Evolutionary conservation across 2,329 filamentous ascomycete genomes (phyloP).

Genomic region (Scytalidium lignicola): DNA sequence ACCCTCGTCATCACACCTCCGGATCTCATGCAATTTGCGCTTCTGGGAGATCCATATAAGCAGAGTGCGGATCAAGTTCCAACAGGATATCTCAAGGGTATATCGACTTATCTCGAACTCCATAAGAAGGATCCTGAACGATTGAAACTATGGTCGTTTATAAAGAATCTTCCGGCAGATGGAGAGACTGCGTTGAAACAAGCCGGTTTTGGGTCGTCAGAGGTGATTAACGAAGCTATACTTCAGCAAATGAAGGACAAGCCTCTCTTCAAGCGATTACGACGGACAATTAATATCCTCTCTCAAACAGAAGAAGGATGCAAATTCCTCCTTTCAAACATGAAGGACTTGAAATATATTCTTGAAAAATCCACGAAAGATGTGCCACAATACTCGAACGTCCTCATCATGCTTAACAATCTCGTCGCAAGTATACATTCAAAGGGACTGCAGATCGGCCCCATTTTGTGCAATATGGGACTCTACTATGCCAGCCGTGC

Average conservation of each 20-base stretch:
- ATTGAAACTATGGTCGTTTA: not conserved
- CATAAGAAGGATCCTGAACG: not conserved
- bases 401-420: slow-evolving; percentile 7
- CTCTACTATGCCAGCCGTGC: slow-evolving; percentile 12
- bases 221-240: not conserved
- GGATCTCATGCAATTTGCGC: slow-evolving; percentile 17
- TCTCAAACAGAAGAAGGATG: slow-evolving; percentile 13
- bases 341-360: not conserved
- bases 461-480: slow-evolving; percentile 8
- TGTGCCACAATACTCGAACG: not conserved
- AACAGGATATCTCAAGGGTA: not conserved
- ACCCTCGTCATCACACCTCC: slow-evolving; percentile 6
- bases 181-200: not conserved
- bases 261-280: not conserved
- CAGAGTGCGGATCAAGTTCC: not conserved
- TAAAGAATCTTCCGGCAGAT: not conserved
- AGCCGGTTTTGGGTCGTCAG: not conserved
- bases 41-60: slow-evolving; percentile 14
- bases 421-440: slow-evolving; percentile 10
- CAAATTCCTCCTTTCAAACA: slow-evolving; percentile 4
- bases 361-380: not conserved
- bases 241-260: not conserved
- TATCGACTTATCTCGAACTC: not conserved
- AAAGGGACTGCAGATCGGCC: slow-evolving; percentile 8
- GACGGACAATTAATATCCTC: slow-evolving; percentile 9